Evolutionary conservation across 2,329 filamentous ascomycete species (phyloP).

Genomic region (Blumeria hordei): DNA sequence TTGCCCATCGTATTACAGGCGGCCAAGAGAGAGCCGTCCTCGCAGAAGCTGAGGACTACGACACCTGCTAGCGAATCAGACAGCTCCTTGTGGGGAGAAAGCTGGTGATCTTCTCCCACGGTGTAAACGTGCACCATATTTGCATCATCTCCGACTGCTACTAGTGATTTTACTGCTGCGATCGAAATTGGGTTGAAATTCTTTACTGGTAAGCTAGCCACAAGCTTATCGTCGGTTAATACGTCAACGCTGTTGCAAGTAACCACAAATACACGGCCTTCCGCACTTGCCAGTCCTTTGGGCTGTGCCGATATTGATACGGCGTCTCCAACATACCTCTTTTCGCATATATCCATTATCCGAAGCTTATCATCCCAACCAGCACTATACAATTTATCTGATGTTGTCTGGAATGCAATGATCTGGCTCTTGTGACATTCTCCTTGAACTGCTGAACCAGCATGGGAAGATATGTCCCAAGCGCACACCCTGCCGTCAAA

Average conservation of each 20-base stretch:
- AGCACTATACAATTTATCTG: conserved; percentile 53
- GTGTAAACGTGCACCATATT: conserved; percentile 56
- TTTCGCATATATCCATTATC: conserved; percentile 47
- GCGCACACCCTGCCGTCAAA: conserved; percentile 70
- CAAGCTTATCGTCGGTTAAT: conserved; percentile 32
- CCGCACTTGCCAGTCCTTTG: conserved; percentile 39
- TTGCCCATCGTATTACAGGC: conserved; percentile 68
- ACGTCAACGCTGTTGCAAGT: conserved; percentile 32
- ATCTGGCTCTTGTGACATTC: conserved; percentile 71
- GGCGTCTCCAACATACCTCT: conserved; percentile 47
- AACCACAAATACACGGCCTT: conserved; percentile 23
- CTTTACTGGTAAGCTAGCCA: conserved; percentile 29
- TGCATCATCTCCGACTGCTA: conserved; percentile 56
- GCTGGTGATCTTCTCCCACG: conserved; percentile 28
- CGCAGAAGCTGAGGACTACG: conserved; percentile 64
- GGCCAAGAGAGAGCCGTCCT: conserved; percentile 52
- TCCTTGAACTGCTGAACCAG: conserved; percentile 50
- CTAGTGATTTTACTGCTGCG: conserved; percentile 37
- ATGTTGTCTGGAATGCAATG: conserved; percentile 40
- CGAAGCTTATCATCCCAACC: conserved; percentile 88
- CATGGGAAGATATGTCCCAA: conserved; percentile 55
- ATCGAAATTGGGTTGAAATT: conserved; percentile 45
- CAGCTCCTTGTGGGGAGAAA: conserved; percentile 23
- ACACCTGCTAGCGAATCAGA: conserved; percentile 46
- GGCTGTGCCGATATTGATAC: conserved; percentile 56